Evolutionary conservation across 139 green algal species (phyloP).

Genomic region (Spirogloea muscicola): DNA sequence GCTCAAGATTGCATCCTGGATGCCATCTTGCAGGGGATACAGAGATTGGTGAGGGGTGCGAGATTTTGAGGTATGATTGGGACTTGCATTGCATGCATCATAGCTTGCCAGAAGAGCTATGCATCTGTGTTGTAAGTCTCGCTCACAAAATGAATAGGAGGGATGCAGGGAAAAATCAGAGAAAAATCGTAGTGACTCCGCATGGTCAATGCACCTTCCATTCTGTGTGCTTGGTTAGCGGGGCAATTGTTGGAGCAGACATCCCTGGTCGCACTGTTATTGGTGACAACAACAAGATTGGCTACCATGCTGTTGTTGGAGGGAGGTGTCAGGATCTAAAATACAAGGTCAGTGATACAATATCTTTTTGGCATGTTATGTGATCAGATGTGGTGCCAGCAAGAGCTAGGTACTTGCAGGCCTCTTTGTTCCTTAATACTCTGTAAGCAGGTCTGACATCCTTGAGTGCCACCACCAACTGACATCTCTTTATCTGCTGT

Average conservation of each 20-base stretch:
- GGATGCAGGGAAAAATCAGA: not conserved
- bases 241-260: conserved; percentile 43
- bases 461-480: not conserved
- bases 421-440: not conserved
- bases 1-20: conserved; percentile 25
- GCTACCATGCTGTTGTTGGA: conserved; percentile 48
- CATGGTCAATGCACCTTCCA: not conserved
- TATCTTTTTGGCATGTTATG: no score
- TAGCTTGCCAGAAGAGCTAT: not conserved
- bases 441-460: not conserved
- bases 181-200: no score
- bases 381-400: no score
- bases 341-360: conserved; percentile 41
- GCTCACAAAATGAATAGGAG: not conserved
- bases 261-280: conserved; percentile 46
- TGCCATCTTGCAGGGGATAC: conserved; percentile 41
- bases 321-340: conserved; percentile 51
- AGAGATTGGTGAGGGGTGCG: conserved; percentile 23
- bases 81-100: not conserved
- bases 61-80: conserved; percentile 22
- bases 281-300: conserved; percentile 49
- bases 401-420: not conserved
- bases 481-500: not conserved
- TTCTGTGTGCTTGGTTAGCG: conserved; percentile 6
- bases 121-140: not conserved